phyloP scores from a whole-genome alignment of 1,139 yeast species.

The Pichia sp. region DNA sequence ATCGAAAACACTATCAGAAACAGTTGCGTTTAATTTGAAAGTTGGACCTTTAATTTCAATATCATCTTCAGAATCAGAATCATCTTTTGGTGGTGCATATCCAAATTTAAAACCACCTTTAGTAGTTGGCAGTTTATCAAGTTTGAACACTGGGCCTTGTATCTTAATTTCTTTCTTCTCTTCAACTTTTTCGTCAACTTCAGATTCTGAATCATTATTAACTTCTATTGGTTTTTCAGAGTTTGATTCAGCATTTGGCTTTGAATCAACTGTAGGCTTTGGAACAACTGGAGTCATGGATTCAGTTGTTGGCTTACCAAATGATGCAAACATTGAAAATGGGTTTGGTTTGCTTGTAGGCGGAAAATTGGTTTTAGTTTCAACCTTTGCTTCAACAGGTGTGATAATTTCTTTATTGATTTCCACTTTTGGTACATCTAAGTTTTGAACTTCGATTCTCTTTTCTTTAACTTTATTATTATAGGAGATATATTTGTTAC shows the following conservation, averaged over 20 bases:
- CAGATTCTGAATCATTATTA: conserved; percentile 29
- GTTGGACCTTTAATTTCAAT: conserved; percentile 60
- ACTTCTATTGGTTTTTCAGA: conserved; percentile 4
- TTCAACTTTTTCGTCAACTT: conserved; percentile 29
- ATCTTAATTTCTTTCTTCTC: conserved; percentile 38
- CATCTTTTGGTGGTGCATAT: conserved; percentile 40
- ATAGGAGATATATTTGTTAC: conserved; percentile 56
- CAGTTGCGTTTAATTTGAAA: conserved; percentile 42
- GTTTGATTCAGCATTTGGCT: background rate
- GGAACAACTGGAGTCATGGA: conserved; percentile 12
- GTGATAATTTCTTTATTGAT: conserved; percentile 15
- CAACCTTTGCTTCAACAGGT: background rate
- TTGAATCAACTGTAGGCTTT: no score
- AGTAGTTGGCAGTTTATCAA: conserved; percentile 43
- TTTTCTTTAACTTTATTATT: conserved; percentile 35
- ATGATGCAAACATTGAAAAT: conserved; percentile 13
- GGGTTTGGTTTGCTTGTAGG: conserved; percentile 15
- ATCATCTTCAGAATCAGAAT: conserved; percentile 51
- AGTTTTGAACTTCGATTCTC: conserved; percentile 22
- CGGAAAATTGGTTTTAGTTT: background rate
- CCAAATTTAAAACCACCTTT: conserved; percentile 54
- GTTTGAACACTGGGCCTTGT: conserved; percentile 61
- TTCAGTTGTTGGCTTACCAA: background rate
- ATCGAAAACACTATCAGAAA: conserved; percentile 24
- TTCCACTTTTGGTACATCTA: conserved; percentile 22